phyloP scores from a whole-genome alignment of 441 rosid genomes.

The Corymbia calophylla region DNA sequence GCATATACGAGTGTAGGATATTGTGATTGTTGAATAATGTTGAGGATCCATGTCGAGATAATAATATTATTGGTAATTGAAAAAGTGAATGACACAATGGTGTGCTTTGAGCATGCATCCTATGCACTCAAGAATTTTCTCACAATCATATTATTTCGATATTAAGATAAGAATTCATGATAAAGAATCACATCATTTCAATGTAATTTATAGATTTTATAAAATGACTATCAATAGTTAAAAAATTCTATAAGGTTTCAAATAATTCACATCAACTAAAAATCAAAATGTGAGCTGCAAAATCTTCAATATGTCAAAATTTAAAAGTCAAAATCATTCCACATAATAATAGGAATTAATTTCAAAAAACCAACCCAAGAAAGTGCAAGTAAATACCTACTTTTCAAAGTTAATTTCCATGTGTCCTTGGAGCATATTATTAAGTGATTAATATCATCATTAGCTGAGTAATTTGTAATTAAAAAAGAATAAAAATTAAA shows the following conservation, averaged over 20 bases:
- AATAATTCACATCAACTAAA: rapidly evolving
- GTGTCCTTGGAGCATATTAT: not conserved
- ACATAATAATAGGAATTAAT: rapidly evolving
- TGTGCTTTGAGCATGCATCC: rapidly evolving
- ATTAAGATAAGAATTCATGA: too few species aligned
- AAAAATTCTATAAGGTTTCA: not conserved
- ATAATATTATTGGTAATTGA: not conserved
- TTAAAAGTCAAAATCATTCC: not conserved
- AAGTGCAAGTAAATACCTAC: not conserved
- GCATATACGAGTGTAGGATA: not conserved
- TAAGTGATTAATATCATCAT: not conserved
- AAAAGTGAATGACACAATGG: not conserved
- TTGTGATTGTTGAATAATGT: not conserved
- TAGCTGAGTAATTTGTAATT: not conserved
- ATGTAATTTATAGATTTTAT: not conserved
- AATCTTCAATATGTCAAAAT: not conserved
- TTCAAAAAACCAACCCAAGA: not conserved
- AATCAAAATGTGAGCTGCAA: not conserved
- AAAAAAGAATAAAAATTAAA: not conserved
- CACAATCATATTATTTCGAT: rapidly evolving
- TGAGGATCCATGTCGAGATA: not conserved
- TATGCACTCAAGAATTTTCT: not conserved
- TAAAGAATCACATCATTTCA: rapidly evolving
- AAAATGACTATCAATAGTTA: not conserved
- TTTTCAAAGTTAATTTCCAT: not conserved